Percentiles rank a stretch among this genome's conserved stretches.
These are phyloP conservation scores for Mycena vitilis DNA, from an alignment of 768 basidiomycete species.

Conservation along the genomic window DNA sequence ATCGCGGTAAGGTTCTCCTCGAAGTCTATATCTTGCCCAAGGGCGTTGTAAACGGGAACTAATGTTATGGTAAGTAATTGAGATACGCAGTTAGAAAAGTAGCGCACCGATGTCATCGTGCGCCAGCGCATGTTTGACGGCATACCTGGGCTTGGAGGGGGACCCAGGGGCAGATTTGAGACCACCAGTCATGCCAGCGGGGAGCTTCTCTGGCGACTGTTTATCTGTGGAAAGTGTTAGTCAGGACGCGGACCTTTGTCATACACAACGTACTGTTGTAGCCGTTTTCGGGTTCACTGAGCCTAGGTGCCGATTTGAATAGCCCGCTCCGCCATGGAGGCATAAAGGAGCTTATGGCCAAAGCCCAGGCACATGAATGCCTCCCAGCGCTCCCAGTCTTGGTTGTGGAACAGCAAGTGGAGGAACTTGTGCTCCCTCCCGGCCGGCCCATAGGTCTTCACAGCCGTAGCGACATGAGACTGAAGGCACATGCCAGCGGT, in stretches of 20 bases:
- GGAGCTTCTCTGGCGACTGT: no score
- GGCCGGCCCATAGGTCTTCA: background rate
- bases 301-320: background rate
- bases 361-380: background rate
- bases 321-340: background rate
- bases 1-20: background rate
- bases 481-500: background rate
- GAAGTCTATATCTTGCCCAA: background rate
- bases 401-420: background rate
- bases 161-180: background rate
- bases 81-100: background rate
- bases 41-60: constrained; percentile 2
- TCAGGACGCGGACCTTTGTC: background rate
- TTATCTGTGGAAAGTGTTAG: background rate
- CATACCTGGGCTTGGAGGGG: background rate
- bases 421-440: background rate
- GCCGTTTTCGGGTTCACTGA: background rate
- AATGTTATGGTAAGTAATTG: background rate
- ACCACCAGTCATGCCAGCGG: background rate
- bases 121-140: background rate
- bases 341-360: background rate
- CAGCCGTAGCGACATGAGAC: background rate
- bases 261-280: background rate
- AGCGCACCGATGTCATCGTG: background rate
- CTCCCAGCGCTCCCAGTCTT: constrained; percentile 7